Evolutionary conservation across 371 early-diverging fungal genomes (phyloP), one percentile per base, ranked within the genome.

Genomic region (Haplosporangium sp.): DNA sequence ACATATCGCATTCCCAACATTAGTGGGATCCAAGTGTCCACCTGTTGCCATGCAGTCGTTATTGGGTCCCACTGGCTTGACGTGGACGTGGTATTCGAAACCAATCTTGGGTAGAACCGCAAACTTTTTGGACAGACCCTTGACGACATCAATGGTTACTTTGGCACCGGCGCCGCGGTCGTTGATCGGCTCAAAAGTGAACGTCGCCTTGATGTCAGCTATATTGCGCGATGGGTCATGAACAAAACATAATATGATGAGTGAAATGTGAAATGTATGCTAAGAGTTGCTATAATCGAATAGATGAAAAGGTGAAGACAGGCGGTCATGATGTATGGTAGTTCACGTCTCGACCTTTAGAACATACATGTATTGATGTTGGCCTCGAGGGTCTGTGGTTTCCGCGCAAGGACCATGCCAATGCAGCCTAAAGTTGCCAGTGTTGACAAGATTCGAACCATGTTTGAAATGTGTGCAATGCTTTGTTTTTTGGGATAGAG

Each of bases 11-110:
- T 65, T 43, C 21, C 71, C 71, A 13, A 76, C 53, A 14, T 67
- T 67, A 8, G 38, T 11, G 6, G 71, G 77, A 42, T 76, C 71
- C 38, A 71, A 45, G 56, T 76, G 77, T 0, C 71, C 71, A 1
- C 62, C 67, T 6, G 71, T 67, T 0, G 71, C 61, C 41, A 45
- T 55, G 16, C 77, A 76, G 6, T 76, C 60, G 21, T 67, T 67
- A 14, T 60, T 60, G 38, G 67, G 59, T 6, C 76, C 67, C 6
- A 67, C 71, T 0, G 67, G 76, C 1, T 63, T 70, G 13, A 62
- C 67, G 38, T 76, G 76, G 62, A 76, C 55, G 29, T 76, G 71
- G 42, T 70, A 76, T 45, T 76, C 76, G 48, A 67, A 76, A 3
- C 76, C 71, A 12, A 36, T 57, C 1, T 59, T 55, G 6, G 67